Evolutionary conservation across 306 rosid genomes (phyloP).

Genomic region (Casuarina glauca): DNA sequence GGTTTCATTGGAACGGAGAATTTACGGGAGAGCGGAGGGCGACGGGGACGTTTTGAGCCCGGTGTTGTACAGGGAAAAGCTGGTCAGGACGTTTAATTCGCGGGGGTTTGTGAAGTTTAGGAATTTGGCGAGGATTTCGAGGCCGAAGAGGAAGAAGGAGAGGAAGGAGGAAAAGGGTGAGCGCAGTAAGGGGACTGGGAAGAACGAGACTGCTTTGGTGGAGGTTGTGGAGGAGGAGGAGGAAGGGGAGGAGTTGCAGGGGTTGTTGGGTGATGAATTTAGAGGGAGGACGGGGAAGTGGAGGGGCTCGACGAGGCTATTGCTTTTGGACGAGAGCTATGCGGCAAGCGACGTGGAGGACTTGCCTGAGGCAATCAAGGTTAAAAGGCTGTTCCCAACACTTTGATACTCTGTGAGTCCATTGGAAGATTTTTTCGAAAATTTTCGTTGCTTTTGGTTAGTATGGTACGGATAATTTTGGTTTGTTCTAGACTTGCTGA

Average conservation of each 20-base stretch:
- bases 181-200: slow-evolving; percentile 34
- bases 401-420: slow-evolving; percentile 42
- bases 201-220: slow-evolving; percentile 40
- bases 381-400: slow-evolving; percentile 37
- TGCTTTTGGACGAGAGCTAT: slow-evolving; percentile 72
- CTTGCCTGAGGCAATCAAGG: slow-evolving; percentile 90
- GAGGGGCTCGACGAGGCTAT: slow-evolving; percentile 79
- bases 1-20: slow-evolving; percentile 54
- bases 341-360: slow-evolving; percentile 46
- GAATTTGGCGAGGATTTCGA: slow-evolving; percentile 76
- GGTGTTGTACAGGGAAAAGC: slow-evolving; percentile 69
- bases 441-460: slow-evolving; percentile 2
- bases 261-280: slow-evolving; percentile 64
- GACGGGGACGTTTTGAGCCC: slow-evolving; percentile 65
- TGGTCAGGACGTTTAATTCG: slow-evolving; percentile 64
- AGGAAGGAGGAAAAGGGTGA: slow-evolving; percentile 25
- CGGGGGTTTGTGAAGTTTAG: slow-evolving; percentile 73
- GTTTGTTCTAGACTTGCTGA: background rate
- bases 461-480: background rate
- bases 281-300: slow-evolving; percentile 56
- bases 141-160: slow-evolving; percentile 65
- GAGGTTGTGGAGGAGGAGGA: slow-evolving; percentile 76
- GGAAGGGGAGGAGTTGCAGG: slow-evolving; percentile 52
- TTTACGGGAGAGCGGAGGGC: slow-evolving; percentile 58
- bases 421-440: background rate